Evolutionary conservation across 2,329 filamentous ascomycete genomes (phyloP), one percentile per base, ranked within the genome.

Genomic region (Penicillium italicum): DNA sequence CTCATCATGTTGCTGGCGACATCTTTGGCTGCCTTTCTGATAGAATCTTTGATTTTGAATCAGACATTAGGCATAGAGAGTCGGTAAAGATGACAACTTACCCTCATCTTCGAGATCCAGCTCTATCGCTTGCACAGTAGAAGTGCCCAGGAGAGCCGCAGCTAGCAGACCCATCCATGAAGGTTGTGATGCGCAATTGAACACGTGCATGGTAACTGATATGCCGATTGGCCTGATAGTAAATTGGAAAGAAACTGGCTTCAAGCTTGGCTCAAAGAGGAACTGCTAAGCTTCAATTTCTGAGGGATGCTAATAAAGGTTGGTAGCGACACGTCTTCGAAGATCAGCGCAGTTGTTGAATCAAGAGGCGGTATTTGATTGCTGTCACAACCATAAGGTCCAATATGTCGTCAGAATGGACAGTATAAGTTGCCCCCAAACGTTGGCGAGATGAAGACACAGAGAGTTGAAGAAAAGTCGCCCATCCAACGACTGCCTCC

Each of bases 1-100:
- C 68, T 72, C 66, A 84, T 79, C 71, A 84, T 78, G 42, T 74
- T 74, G 58, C 72, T 73, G 5, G 77, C 77, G 48, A 79, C 67
- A 20, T 71, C 71, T 50, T 72, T 74, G 7, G 79, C 74, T 16
- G 77, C 76, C 51, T 69, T 63, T 56, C 77, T 80, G 59, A 82
- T 78, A 2, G 77, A 80, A 16, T 73, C 78, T 74, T 42, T n/a
- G 16, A 28, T 20, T 1, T 2, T 14, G 9, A 14, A 14, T 61
- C 28, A 59, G 50, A 28, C 11, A 22, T 14, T 18, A n/a, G 8
- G 26, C 7, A 42, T 14, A 16, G 12, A n/a, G 5, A 11, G 14
- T 7, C 12, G 1, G 2, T 6, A 41, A 14, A 12, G 3, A 9
- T 11, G 2, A 5, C 18, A 7, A 47, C 61, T 14, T 34, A 65